These are phyloP conservation scores for Litchi chinensis DNA, from an alignment of 345 rosid genomes.

Conservation along the genomic window DNA sequence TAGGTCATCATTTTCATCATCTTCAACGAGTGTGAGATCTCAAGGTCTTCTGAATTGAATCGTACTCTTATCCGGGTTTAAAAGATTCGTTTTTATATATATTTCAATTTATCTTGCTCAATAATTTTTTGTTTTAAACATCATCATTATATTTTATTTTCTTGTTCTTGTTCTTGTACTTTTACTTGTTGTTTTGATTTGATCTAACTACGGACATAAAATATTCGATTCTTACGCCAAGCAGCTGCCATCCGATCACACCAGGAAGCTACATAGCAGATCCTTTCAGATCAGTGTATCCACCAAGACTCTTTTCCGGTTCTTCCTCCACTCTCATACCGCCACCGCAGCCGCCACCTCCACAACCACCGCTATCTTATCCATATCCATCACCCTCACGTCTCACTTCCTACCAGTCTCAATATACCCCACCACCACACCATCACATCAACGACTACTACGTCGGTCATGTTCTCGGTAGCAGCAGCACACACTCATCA, in stretches of 20 bases:
- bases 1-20: too few relatives aligned
- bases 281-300: conserved; percentile 59
- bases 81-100: too few relatives aligned
- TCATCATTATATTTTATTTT: too few relatives aligned
- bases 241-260: conserved; percentile 55
- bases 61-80: too few relatives aligned
- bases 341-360: conserved; percentile 33
- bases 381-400: conserved; percentile 56
- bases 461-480: conserved; percentile 57
- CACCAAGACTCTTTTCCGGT: conserved; percentile 53
- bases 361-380: conserved; percentile 40
- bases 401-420: conserved; percentile 41
- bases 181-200: neutral
- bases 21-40: too few relatives aligned
- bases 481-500: conserved; percentile 38
- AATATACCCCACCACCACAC: conserved; percentile 33
- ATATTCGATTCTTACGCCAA: neutral
- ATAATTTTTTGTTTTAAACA: too few relatives aligned
- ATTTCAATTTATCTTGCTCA: too few relatives aligned
- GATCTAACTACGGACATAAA: neutral
- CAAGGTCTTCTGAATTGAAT: neutral
- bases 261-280: conserved; percentile 51
- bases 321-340: conserved; percentile 45
- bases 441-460: conserved; percentile 53
- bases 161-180: neutral